Conservation (phyloP, 371 early-diverging fungal species). For the Saksenaea vasiformis region DNA sequence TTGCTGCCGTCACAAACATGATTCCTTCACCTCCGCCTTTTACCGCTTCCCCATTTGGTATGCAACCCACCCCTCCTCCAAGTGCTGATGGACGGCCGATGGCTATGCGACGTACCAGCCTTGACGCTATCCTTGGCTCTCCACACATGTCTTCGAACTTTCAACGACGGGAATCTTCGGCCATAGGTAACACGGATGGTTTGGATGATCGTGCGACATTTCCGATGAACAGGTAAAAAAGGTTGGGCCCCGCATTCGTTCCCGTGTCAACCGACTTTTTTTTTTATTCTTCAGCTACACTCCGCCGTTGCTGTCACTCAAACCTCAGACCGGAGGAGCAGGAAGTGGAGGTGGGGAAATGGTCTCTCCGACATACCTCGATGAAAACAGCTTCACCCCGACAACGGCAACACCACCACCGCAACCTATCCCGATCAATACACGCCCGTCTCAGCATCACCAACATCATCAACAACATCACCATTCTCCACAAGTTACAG, state of each 20-base stretch:
- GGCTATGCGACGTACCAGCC: slow-evolving; percentile 30
- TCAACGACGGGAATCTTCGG: slow-evolving; percentile 11
- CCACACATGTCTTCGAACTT: slow-evolving; percentile 19
- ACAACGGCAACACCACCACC: slow-evolving; percentile 4
- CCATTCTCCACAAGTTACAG: slow-evolving; percentile 14
- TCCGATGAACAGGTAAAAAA: slow-evolving; percentile 32
- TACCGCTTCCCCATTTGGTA: slow-evolving; percentile 6
- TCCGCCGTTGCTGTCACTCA: slow-evolving; percentile 20
- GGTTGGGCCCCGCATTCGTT: slow-evolving; percentile 4
- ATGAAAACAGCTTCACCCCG: slow-evolving; percentile 13
- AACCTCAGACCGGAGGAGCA: slow-evolving; percentile 19
- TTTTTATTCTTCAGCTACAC: slow-evolving; percentile 15
- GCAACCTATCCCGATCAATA: background rate
- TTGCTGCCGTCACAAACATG: background rate
- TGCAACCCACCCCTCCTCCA: slow-evolving; percentile 28
- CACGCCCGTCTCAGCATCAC: background rate
- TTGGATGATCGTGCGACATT: slow-evolving; percentile 16
- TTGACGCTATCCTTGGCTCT: slow-evolving; percentile 34
- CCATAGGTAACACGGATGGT: slow-evolving; percentile 13
- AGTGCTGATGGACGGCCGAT: slow-evolving; percentile 22
- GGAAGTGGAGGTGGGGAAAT: slow-evolving; percentile 15
- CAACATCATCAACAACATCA: background rate
- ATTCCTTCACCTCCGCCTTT: slow-evolving; percentile 6
- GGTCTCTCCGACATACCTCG: slow-evolving; percentile 19
- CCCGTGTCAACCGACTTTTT: slow-evolving; percentile 10